Evolutionary conservation across 768 basidiomycete species (phyloP), one percentile per base, ranked within the genome.

Genomic region (Chalciporus piperatus): DNA sequence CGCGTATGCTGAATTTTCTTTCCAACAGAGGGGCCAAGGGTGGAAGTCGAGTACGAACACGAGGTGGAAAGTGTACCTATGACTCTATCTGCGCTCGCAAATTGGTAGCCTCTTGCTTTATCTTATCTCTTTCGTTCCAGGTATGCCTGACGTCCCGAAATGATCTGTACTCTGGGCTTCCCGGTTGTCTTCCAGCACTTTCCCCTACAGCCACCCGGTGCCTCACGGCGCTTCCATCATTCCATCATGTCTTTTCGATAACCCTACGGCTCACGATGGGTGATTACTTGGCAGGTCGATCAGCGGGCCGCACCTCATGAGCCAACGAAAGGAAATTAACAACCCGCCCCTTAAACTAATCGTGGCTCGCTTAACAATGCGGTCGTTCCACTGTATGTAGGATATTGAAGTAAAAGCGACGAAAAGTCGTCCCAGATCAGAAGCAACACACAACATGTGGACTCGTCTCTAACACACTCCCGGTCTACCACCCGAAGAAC

Each of bases 21-120:
- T 37, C 40, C 45, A 54, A 10, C 67, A 86, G 85, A 77, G 62
- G 89, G 85, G 17, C 87, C 92, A 13, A 77, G 86, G 57, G 87
- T 98, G 63, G 92, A 98, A 67, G 87, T 98, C 62, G 96, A 98
- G 70, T 97, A 97, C 82, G 95, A 98, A 69, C 83, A 91, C 67
- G 95, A 97, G 73, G 76, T 88, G 70, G 92, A 87, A 64, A 84
- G 77, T 57, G 66, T 81, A 46, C 80, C 81, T 38, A 70, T 83
- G 41, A 75, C 74, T 33, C 78, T 76, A 57, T 78, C 78, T 38
- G 71, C 72, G 13, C 65, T 82, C 55, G 74, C 78, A 39, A 77
- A 75, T 57, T 83, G 81, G 82, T 84, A 77, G 61, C 39, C n/a
- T 49, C 41, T 5, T 50, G 41, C 47, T 22, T 27, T 45, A 44